phyloP scores from a whole-genome alignment of 169 alveolate genomes.

The Plasmodium gaboni region DNA sequence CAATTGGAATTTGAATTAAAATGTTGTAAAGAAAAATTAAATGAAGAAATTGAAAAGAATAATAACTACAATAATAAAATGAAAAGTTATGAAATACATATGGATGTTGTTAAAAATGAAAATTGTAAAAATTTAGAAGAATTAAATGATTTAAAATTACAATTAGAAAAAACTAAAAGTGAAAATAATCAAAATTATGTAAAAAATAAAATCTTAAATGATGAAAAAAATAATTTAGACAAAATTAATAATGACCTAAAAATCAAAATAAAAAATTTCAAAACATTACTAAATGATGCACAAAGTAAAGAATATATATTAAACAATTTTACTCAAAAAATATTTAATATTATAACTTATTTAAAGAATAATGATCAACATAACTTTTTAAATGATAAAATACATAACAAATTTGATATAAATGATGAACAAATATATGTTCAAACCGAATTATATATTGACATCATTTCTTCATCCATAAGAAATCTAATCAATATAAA shows the following conservation, averaged over 20 bases:
- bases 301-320: constrained; percentile 25
- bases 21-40: constrained; percentile 24
- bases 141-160: constrained; percentile 25
- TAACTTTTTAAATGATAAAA: neutral
- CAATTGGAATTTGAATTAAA: constrained; percentile 20
- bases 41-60: constrained; percentile 49
- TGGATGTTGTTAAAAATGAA: constrained; percentile 28
- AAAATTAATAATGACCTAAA: constrained; percentile 26
- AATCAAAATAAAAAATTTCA: constrained; percentile 12
- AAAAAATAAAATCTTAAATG: constrained; percentile 28
- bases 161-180: constrained; percentile 21
- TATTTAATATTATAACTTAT: constrained; percentile 7
- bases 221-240: constrained; percentile 24
- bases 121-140: constrained; percentile 20
- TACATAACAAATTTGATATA: neutral
- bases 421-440: neutral
- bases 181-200: constrained; percentile 3
- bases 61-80: constrained; percentile 23
- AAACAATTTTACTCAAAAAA: constrained; percentile 25
- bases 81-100: constrained; percentile 17
- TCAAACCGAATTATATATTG: constrained; percentile 29
- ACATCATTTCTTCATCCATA: constrained; percentile 29
- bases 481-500: constrained; percentile 15
- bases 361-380: constrained; percentile 19
- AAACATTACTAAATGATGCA: neutral